Base-by-base conservation (phyloP, 2,329 filamentous ascomycete species). In the Venturia effusa region DNA sequence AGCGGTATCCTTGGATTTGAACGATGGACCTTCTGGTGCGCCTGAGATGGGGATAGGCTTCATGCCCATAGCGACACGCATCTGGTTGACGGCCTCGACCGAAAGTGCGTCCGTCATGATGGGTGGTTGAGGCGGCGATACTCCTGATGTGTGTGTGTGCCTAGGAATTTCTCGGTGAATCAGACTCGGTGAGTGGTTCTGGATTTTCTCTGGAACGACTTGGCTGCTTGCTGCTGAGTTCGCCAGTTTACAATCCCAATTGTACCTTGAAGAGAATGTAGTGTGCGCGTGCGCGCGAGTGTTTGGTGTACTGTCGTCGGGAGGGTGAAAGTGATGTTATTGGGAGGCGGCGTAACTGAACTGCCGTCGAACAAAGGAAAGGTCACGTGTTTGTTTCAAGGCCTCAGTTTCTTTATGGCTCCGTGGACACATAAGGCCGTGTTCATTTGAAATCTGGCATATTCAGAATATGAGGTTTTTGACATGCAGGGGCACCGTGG, bases 81-180 rank as follows among this genome's bases (percentile, higher is more conserved):
- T 88, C 73, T 92, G 89, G 79, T 97, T 97, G 68, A 90, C 91
- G 81, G 97, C 92, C 76, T 95, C 90, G 72, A 97, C 92, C 34
- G 39, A 40, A 27, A 64, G 32, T 27, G 62, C 30, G 72, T 80
- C 78, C 66, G 79, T 73, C 78, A 80, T 80, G 39, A 30, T 67
- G 61, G 27, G 10, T 32, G 40, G 37, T 39, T 40, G 13, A 1
- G 19, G 10, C 8, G 51, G 27, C 30, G 15, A 6, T 32, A 32
- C n/a, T 6, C 19, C 30, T 34, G 19, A 17, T 27, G 13, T 27
- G 45, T n/a, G n/a, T 15, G n/a, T n/a, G n/a, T n/a, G n/a, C n/a
- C n/a, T n/a, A n/a, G n/a, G n/a, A n/a, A n/a, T n/a, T n/a, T n/a
- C n/a, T n/a, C n/a, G n/a, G n/a, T n/a, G n/a, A n/a, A n/a, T n/a